Evolutionary conservation across 2,329 filamentous ascomycete genomes (phyloP).

Genomic region (Penicillium capsulatum): DNA sequence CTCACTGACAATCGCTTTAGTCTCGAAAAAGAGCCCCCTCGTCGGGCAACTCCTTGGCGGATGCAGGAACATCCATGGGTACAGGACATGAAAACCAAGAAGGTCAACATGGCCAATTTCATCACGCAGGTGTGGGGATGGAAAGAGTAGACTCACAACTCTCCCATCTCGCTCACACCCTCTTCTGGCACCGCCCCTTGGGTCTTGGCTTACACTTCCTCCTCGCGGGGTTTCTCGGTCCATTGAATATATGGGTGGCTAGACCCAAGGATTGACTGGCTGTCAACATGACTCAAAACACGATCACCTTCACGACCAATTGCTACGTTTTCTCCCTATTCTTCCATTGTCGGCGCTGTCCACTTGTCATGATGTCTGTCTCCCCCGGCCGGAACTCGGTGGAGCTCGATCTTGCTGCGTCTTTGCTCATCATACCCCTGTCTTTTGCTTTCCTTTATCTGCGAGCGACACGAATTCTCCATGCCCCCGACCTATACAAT

Average conservation of each 20-base stretch:
- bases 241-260: conserved; percentile 23
- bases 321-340: conserved; percentile 3
- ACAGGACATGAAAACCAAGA: conserved; percentile 89
- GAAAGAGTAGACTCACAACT: conserved; percentile 56
- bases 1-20: conserved; percentile 46
- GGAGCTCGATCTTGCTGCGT: conserved; percentile 1
- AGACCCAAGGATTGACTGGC: conserved; percentile 27
- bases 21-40: conserved; percentile 84
- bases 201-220: conserved; percentile 7
- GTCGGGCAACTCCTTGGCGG: conserved; percentile 91
- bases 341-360: conserved; percentile 10
- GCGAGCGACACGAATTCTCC: conserved; percentile 11
- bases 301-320: conserved; percentile 10
- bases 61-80: conserved; percentile 99
- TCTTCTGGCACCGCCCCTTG: background rate
- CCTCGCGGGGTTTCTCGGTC: conserved; percentile 4
- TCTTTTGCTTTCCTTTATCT: conserved; percentile 15
- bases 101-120: conserved; percentile 96
- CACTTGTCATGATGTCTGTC: conserved; percentile 11
- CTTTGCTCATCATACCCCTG: conserved; percentile 20
- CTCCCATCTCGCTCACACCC: background rate
- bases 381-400: conserved; percentile 23
- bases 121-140: conserved; percentile 95
- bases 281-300: conserved; percentile 24
- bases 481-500: conserved; percentile 19